Evolutionary conservation across 257 asterid genomes (phyloP).

Genomic region (Solanum virginianum): DNA sequence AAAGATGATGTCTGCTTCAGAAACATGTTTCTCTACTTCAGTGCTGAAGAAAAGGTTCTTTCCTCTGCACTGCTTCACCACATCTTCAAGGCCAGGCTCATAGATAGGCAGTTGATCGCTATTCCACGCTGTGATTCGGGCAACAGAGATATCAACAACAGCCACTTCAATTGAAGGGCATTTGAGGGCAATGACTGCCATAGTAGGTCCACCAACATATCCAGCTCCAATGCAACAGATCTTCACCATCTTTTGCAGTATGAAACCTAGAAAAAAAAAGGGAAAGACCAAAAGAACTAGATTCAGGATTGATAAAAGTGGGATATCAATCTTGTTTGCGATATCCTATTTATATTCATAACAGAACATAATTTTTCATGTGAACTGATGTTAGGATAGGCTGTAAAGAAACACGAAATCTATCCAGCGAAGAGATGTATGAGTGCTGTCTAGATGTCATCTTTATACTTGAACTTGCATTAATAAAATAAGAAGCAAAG

Average conservation of each 20-base stretch:
- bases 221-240: constrained; percentile 45
- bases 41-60: constrained; percentile 49
- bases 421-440: neutral
- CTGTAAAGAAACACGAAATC: neutral
- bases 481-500: neutral
- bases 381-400: too few species aligned
- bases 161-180: constrained; percentile 35
- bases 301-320: neutral
- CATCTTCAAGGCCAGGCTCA: constrained; percentile 56
- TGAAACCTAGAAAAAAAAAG: neutral
- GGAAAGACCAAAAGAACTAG: neutral
- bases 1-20: constrained; percentile 45
- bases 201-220: constrained; percentile 41
- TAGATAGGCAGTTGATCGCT: constrained; percentile 53
- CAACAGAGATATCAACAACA: constrained; percentile 33
- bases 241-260: constrained; percentile 21
- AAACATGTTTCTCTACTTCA: constrained; percentile 39
- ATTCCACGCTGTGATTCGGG: constrained; percentile 41
- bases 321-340: neutral
- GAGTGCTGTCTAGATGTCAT: neutral
- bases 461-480: neutral
- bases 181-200: constrained; percentile 42
- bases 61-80: constrained; percentile 55
- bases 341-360: neutral
- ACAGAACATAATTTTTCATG: neutral